Base-by-base conservation (phyloP, 2,329 filamentous ascomycete genomes). In the Ascocoryne sarcoides region DNA sequence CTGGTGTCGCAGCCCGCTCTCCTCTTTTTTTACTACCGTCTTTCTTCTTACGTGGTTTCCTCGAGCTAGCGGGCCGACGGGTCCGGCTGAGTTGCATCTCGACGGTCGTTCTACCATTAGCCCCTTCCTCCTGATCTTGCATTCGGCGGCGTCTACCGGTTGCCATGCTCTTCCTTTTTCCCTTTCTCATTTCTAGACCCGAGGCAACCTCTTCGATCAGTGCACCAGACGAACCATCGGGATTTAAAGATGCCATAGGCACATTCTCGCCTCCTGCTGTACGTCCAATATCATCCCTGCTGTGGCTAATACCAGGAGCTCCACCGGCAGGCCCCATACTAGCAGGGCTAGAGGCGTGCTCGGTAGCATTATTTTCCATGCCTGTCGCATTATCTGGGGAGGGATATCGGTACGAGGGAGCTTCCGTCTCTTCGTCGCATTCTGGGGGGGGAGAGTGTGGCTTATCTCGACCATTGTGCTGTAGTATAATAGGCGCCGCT, bases 1-100 rank as follows among this genome's bases (percentile, higher is more conserved):
- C 76, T 2, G 80, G 79, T 0, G 79, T 82, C 16, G 35, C 47
- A 4, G 49, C 56, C 21, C 59, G 52, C 42, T 44, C 43, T 29
- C 47, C 49, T 38, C 40, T 47, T 20, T 48, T 52, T 40, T 57
- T 62, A 32, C 54, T 48, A 29, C 51, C 54, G 21, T 53, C 45
- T 41, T 54, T 60, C 45, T 60, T 62, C n/a, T 57, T 61, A 4
- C 53, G 50, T 5, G 50, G 31, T 26, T 35, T 40, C 35, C 46
- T 53, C 26, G 28, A 21, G 10, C 46, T 44, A 17, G 43, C 36
- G 14, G 40, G 29, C 4, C 47, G 40, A 12, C 49, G 49, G 10
- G 51, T 46, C 32, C 39, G 38, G 17, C 50, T 49, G n/a, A 51
- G 30, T 36, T 46, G 40, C 40, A 53, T 51, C 4, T 55, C 52